A percentile compares a stretch with the other conserved stretches of the same genome.
These are phyloP conservation scores for Lyophyllum shimeji DNA, from an alignment of 768 basidiomycete species.

Conservation along the genomic window DNA sequence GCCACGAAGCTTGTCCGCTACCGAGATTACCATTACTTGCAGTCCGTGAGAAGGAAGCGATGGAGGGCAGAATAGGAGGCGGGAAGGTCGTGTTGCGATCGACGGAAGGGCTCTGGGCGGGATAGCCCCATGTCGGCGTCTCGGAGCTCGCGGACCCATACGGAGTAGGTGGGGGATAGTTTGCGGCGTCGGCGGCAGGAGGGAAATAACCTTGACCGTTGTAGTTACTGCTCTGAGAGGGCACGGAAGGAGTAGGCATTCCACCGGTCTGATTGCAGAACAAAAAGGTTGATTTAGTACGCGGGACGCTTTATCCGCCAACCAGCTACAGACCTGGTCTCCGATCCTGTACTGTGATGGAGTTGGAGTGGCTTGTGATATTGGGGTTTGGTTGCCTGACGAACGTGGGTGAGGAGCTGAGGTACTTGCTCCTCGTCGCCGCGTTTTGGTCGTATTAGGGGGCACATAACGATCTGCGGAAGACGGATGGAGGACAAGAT, in stretches of 20 bases:
- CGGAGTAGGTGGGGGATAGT: slow-evolving; percentile 39
- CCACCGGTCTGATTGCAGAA: slow-evolving; percentile 20
- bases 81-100: slow-evolving; percentile 49
- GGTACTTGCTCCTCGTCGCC: slow-evolving; percentile 40
- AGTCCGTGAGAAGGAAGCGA: slow-evolving; percentile 49
- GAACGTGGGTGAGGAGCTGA: slow-evolving; percentile 32
- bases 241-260: slow-evolving; percentile 34
- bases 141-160: slow-evolving; percentile 45
- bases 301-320: slow-evolving; percentile 7
- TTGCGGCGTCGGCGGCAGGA: slow-evolving; percentile 37
- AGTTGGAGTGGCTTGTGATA: slow-evolving; percentile 46
- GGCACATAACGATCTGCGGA: slow-evolving; percentile 76
- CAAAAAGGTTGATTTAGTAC: slow-evolving; percentile 9
- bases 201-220: slow-evolving; percentile 44
- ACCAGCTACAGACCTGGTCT: slow-evolving; percentile 40
- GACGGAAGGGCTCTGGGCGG: slow-evolving; percentile 34
- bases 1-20: slow-evolving; percentile 26
- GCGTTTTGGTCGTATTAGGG: slow-evolving; percentile 39
- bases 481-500: slow-evolving; percentile 86
- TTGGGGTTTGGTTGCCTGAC: slow-evolving; percentile 46
- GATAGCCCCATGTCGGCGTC: slow-evolving; percentile 58
- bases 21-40: slow-evolving; percentile 20
- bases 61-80: slow-evolving; percentile 52
- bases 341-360: slow-evolving; percentile 43
- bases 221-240: slow-evolving; percentile 40